Evolutionary conservation across 2,329 filamentous ascomycete genomes (phyloP).

Genomic region (Aspergillus oerlinghausenensis): DNA sequence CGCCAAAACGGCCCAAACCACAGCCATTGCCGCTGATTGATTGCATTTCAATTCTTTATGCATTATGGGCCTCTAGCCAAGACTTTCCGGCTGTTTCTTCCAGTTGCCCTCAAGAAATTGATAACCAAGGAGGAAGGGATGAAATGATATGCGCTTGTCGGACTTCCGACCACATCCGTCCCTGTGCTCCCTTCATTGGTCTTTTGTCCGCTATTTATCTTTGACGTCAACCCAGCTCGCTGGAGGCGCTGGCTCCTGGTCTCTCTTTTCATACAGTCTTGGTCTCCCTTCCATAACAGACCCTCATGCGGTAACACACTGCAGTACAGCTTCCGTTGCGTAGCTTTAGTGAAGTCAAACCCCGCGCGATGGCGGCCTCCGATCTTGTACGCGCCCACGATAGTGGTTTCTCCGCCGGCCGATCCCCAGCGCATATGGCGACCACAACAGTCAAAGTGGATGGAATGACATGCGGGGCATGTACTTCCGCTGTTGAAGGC

Average conservation of each 20-base stretch:
- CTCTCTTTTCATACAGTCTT: background rate
- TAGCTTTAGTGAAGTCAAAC: constrained; percentile 10
- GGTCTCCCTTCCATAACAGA: background rate
- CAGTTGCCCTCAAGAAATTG: background rate
- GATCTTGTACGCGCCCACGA: constrained; percentile 15
- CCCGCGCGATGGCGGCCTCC: constrained; percentile 17
- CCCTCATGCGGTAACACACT: constrained; percentile 15
- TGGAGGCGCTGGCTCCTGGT: background rate
- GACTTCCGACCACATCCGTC: constrained; percentile 9
- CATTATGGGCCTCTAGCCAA: background rate
- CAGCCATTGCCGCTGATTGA: background rate
- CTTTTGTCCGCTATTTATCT: background rate
- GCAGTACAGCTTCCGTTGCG: constrained; percentile 9
- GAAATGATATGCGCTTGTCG: background rate
- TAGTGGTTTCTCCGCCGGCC: constrained; percentile 9
- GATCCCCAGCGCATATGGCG: constrained; percentile 62
- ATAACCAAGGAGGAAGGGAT: background rate
- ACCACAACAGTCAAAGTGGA: constrained; percentile 88
- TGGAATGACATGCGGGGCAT: constrained; percentile 85
- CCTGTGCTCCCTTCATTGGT: background rate
- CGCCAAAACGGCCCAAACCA: background rate
- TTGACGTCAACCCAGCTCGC: background rate
- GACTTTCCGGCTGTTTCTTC: background rate
- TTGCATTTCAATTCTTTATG: background rate
- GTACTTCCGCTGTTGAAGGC: constrained; percentile 89